phyloP scores from a whole-genome alignment of 352 stramenopile species.

The Thraustotheca clavata region DNA sequence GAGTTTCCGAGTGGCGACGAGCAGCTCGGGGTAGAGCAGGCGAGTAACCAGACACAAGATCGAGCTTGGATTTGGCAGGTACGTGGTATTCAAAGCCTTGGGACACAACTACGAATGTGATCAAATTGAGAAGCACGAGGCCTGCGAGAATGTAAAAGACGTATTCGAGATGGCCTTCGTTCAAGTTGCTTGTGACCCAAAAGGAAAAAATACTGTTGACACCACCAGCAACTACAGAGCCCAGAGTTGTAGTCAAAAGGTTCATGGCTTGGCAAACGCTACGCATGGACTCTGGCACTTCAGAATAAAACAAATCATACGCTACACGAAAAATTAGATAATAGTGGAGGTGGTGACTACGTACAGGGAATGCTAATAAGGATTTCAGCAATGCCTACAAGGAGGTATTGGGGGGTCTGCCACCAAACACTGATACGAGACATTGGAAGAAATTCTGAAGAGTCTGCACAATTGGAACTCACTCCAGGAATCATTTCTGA shows the following conservation, averaged over 20 bases:
- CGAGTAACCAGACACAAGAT: constrained; percentile 17
- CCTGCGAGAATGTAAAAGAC: constrained; percentile 83
- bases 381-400: constrained; percentile 85
- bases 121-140: constrained; percentile 53
- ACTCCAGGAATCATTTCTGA: constrained; percentile 37
- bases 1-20: not conserved
- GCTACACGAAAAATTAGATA: constrained; percentile 26
- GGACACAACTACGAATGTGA: constrained; percentile 53
- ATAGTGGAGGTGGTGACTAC: constrained; percentile 18
- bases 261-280: constrained; percentile 88
- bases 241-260: constrained; percentile 83
- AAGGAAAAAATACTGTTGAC: constrained; percentile 86
- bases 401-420: constrained; percentile 86
- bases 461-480: constrained; percentile 67
- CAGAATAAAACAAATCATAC: constrained; percentile 89
- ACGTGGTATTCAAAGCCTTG: constrained; percentile 78
- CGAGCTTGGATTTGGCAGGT: constrained; percentile 22
- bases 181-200: constrained; percentile 86
- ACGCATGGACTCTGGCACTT: constrained; percentile 86
- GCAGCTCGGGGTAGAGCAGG: constrained; percentile 7
- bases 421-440: constrained; percentile 81
- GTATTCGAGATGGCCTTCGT: constrained; percentile 83
- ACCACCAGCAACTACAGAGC: constrained; percentile 70
- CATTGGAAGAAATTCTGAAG: constrained; percentile 55
- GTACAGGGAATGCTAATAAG: constrained; percentile 84